Conservation (phyloP, 495 filamentous ascomycete species). For the Aspergillus bridgeri region DNA sequence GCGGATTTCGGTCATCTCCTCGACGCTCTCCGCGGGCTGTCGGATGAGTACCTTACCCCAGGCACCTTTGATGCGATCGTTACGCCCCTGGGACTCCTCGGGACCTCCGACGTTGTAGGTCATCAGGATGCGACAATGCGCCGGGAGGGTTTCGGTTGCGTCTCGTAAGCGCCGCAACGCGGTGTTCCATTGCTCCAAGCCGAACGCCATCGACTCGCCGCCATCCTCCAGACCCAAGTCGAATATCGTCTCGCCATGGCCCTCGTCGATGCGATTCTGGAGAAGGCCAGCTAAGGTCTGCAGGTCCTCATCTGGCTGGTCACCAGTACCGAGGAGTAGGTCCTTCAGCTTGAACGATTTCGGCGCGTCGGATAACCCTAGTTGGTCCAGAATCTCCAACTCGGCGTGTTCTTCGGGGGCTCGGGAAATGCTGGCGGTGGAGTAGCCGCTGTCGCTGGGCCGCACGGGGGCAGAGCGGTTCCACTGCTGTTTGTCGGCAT, state of each 20-base stretch:
- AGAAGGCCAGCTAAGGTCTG: conserved; percentile 59
- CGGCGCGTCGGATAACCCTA: conserved; percentile 75
- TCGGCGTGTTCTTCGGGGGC: conserved; percentile 75
- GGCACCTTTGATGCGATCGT: conserved; percentile 64
- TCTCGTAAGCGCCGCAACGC: conserved; percentile 65
- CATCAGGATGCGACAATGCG: conserved; percentile 74
- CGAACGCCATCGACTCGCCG: conserved; percentile 85
- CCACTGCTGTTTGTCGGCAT: conserved; percentile 90
- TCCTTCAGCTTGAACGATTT: conserved; percentile 68
- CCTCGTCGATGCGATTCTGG: conserved; percentile 69
- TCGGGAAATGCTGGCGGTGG: conserved; percentile 36
- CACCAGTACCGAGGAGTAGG: conserved; percentile 62
- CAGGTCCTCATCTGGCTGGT: conserved; percentile 58
- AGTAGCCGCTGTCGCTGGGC: conserved; percentile 44
- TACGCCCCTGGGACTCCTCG: conserved; percentile 58
- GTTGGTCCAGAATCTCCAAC: conserved; percentile 84
- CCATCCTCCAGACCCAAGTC: conserved; percentile 91
- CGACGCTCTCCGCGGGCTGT: conserved; percentile 65
- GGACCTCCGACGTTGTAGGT: conserved; percentile 87
- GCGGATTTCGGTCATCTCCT: conserved; percentile 91
- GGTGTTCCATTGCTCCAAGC: conserved; percentile 72
- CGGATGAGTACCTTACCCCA: conserved; percentile 84
- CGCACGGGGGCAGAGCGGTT: conserved; percentile 49
- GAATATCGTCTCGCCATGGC: conserved; percentile 86
- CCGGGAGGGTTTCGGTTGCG: conserved; percentile 61